These are phyloP conservation scores for Nicotiana tomentosiformis DNA, from an alignment of 257 asterid species.

Conservation along the genomic window DNA sequence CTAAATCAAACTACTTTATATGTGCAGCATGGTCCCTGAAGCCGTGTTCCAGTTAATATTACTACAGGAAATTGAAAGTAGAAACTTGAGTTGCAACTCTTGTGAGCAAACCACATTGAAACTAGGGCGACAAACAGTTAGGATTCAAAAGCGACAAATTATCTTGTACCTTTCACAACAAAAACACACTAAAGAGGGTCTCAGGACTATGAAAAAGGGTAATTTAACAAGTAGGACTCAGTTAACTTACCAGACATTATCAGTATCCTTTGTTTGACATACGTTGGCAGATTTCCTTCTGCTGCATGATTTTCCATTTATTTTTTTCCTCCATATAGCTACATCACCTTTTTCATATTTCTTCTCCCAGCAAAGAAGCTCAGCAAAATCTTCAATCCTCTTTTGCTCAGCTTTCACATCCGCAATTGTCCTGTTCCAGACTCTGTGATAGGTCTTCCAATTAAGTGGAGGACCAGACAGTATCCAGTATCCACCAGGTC, in stretches of 20 bases:
- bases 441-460: constrained; percentile 72
- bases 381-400: constrained; percentile 75
- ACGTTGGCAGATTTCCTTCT: constrained; percentile 39
- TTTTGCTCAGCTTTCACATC: constrained; percentile 77
- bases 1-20: not conserved
- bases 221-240: not conserved
- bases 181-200: not conserved
- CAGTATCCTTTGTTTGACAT: constrained; percentile 51
- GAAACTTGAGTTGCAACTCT: not conserved
- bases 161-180: not conserved
- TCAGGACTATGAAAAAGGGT: not conserved
- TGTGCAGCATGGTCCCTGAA: not conserved
- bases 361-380: constrained; percentile 93
- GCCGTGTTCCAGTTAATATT: not conserved
- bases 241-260: constrained; percentile 72
- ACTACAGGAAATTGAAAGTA: not conserved
- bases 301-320: constrained; percentile 55
- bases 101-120: not conserved
- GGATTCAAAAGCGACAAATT: not conserved
- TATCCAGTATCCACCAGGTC: constrained; percentile 96
- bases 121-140: not conserved
- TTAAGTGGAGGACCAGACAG: constrained; percentile 96
- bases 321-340: constrained; percentile 71
- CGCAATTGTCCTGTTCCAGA: constrained; percentile 83
- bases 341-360: constrained; percentile 88